A percentile compares a stretch with the other conserved stretches of the same genome.
These are phyloP conservation scores for Tolypocladium guangdongense DNA, from an alignment of 2,329 filamentous ascomycete species.

Conservation along the genomic window DNA sequence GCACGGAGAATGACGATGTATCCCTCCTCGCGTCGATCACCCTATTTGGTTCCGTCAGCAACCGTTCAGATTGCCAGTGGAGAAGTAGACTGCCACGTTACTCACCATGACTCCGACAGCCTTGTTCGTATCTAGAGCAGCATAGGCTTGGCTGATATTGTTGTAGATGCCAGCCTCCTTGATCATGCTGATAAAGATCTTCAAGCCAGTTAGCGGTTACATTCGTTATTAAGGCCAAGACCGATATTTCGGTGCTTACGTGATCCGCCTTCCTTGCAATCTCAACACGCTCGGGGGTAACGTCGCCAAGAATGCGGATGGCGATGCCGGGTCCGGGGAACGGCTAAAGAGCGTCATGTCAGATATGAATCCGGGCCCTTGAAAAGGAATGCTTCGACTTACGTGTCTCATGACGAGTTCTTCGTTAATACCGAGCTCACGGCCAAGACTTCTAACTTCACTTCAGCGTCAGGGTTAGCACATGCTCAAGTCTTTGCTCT, in stretches of 20 bases:
- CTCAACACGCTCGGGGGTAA: slow-evolving; percentile 66
- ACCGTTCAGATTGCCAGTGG: neutral
- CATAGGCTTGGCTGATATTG: slow-evolving; percentile 28
- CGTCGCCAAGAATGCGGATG: slow-evolving; percentile 73
- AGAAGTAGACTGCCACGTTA: slow-evolving; percentile 21
- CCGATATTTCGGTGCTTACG: neutral
- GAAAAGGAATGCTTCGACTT: neutral
- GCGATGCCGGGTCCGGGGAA: slow-evolving; percentile 47
- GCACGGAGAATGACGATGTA: slow-evolving; percentile 15
- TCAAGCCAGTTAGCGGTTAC: neutral
- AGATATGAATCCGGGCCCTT: neutral
- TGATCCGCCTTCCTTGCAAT: slow-evolving; percentile 69
- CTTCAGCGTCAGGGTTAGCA: slow-evolving; percentile 18
- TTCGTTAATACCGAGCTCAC: slow-evolving; percentile 19
- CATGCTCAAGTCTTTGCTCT: slow-evolving; percentile 35
- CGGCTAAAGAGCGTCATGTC: neutral
- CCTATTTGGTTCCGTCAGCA: slow-evolving; percentile 1
- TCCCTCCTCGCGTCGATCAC: slow-evolving; percentile 18
- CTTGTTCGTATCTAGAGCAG: slow-evolving; percentile 12
- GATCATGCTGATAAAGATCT: slow-evolving; percentile 69
- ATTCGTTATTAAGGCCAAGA: neutral
- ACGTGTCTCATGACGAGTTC: slow-evolving; percentile 19
- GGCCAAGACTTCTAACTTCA: slow-evolving; percentile 38
- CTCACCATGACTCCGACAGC: slow-evolving; percentile 7
- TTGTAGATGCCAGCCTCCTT: slow-evolving; percentile 60